Evolutionary conservation across 495 filamentous ascomycete species (phyloP).

Genomic region (Halenospora varia): DNA sequence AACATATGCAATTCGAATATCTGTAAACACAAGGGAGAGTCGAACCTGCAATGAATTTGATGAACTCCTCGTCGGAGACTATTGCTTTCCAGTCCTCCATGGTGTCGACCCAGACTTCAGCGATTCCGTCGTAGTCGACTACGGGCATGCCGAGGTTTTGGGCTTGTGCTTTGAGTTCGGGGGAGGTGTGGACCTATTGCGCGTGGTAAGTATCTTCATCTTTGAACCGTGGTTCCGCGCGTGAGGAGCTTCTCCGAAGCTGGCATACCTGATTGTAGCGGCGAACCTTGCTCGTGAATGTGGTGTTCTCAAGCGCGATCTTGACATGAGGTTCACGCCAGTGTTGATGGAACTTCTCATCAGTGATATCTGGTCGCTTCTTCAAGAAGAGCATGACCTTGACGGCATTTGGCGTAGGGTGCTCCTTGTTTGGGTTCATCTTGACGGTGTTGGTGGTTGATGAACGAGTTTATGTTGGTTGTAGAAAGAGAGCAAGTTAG

Average conservation of each 20-base stretch:
- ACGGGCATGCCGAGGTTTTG: neutral
- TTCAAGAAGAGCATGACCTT: neutral
- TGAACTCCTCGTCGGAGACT: neutral
- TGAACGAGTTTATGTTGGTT: neutral
- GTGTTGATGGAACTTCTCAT: neutral
- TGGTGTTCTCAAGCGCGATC: neutral
- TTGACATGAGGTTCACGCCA: neutral
- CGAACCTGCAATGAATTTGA: slow-evolving; percentile 11
- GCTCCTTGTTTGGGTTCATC: neutral
- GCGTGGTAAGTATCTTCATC: too few relatives aligned
- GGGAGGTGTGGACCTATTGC: neutral
- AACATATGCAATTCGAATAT: too few relatives aligned
- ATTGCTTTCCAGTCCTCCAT: slow-evolving; percentile 4
- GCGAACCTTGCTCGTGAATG: neutral
- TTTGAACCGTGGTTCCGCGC: neutral
- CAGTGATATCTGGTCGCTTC: neutral
- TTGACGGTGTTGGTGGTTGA: neutral
- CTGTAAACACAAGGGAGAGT: neutral
- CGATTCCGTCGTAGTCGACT: slow-evolving; percentile 2
- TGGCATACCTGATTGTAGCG: neutral
- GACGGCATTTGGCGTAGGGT: neutral
- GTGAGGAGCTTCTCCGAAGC: too few relatives aligned
- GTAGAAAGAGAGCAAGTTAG: too few relatives aligned
- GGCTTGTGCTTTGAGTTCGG: slow-evolving; percentile 6
- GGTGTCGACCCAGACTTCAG: slow-evolving; percentile 5